Conservation (phyloP, 129 eudicot species). For the Kitagawia praeruptora region DNA sequence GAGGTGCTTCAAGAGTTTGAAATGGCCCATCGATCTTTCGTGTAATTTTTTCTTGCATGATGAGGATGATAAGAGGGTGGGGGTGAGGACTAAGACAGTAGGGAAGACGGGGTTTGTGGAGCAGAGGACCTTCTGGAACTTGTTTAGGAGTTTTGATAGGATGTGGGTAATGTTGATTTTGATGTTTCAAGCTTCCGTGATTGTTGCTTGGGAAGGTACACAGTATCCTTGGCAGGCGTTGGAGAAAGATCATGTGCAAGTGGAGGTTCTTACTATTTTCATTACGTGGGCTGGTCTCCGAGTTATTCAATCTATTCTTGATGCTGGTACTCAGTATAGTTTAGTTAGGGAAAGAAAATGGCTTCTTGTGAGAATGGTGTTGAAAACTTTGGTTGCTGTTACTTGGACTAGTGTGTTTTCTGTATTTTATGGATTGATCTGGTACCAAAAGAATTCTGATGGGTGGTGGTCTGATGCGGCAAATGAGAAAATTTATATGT, state of each 20-base stretch:
- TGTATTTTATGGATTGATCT: constrained; percentile 64
- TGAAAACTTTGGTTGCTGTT: constrained; percentile 57
- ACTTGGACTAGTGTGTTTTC: constrained; percentile 61
- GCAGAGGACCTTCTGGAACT: constrained; percentile 88
- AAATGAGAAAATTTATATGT: constrained; percentile 44
- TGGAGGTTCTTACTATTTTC: constrained; percentile 67
- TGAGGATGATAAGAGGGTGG: not conserved
- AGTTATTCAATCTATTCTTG: constrained; percentile 63
- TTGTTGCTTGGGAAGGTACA: constrained; percentile 68
- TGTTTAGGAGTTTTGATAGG: constrained; percentile 81
- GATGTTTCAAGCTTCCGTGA: constrained; percentile 65
- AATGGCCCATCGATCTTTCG: constrained; percentile 68
- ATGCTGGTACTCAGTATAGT: constrained; percentile 94
- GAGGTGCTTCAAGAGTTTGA: constrained; percentile 54
- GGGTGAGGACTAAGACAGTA: constrained; percentile 30
- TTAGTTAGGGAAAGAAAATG: constrained; percentile 47
- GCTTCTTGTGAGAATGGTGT: constrained; percentile 69
- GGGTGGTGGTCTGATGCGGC: constrained; percentile 62
- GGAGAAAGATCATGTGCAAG: constrained; percentile 64
- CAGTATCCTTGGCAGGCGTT: constrained; percentile 68
- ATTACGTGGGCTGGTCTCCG: constrained; percentile 80
- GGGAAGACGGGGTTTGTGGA: constrained; percentile 96
- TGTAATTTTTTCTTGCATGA: constrained; percentile 28
- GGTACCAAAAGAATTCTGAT: constrained; percentile 62
- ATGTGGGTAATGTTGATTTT: constrained; percentile 70